Conservation (phyloP, 2,329 filamentous ascomycete genomes). For the Colletotrichum truncatum region DNA sequence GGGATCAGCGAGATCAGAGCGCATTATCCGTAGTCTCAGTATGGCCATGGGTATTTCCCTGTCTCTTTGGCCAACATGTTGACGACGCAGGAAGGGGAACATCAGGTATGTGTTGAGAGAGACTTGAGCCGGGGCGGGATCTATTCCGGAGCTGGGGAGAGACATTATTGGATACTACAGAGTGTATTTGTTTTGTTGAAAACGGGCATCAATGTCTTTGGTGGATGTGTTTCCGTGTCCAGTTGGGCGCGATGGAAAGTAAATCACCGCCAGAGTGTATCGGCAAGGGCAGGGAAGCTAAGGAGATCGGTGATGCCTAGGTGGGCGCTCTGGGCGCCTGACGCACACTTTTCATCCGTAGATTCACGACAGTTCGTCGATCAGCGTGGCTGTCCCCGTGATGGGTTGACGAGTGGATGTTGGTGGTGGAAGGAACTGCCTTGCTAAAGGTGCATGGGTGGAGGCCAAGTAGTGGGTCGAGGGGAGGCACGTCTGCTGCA, state of each 20-base stretch:
- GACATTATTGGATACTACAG: not conserved
- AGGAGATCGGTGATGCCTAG: not conserved
- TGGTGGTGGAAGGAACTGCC: not conserved
- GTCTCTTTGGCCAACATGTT: not conserved
- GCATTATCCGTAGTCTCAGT: not conserved
- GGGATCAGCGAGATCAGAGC: not conserved
- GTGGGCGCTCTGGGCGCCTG: conserved; percentile 8
- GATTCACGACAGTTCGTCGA: conserved; percentile 1
- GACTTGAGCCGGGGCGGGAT: conserved; percentile 1
- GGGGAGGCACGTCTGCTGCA: not conserved
- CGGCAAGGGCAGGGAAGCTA: not conserved
- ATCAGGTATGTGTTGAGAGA: conserved; percentile 11
- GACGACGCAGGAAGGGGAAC: not conserved
- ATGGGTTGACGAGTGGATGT: conserved; percentile 6
- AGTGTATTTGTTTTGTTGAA: not conserved
- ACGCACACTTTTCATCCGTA: not conserved
- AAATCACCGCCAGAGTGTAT: not conserved
- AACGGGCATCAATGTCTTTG: conserved; percentile 15
- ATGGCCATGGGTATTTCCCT: conserved; percentile 12
- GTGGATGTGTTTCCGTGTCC: not conserved
- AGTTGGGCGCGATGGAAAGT: not conserved
- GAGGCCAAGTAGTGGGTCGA: conserved; percentile 12
- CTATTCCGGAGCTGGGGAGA: conserved; percentile 1
- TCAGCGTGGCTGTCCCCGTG: conserved; percentile 2
- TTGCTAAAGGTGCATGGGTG: not conserved